Evolutionary conservation across 148 eudicot genomes (phyloP), one percentile per base, ranked within the genome.

Genomic region (Camellia japonica): DNA sequence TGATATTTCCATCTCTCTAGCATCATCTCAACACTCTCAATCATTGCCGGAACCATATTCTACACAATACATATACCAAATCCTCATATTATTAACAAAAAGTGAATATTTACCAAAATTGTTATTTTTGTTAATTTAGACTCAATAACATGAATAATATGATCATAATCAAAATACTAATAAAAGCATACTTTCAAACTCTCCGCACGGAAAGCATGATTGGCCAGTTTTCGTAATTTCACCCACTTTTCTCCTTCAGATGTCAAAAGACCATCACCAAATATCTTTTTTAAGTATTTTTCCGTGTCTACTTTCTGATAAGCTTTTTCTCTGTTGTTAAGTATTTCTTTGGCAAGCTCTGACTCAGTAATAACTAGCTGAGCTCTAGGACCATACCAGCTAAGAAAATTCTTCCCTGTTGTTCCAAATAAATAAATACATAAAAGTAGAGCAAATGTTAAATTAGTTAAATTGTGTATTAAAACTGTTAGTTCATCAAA

Each of bases 31-130:
- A 30, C 68, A 56, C 83, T 80, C 16, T 76, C 19, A 2, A 66
- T 64, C 83, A 80, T 84, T 11, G 71, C 83, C 13, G 81, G 86
- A 61, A 73, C 13, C 83, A 84, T 84, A 20, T 61, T 66, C 84
- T 81, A 14, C 12, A 49, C 19, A 43, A 5, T 7, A 49, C 52
- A 49, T 49, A 30, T 30, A 30, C 38, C 38, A 30, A 30, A 30
- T 30, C 38, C 38, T 30, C 38, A 30, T 30, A 30, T 30, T 30
- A 30, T 30, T 30, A 30, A 49, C 52, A 49, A 49, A 7, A 49
- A 5, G 52, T 49, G 7, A 49, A 49, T 49, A 5, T 49, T 49
- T 7, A 49, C 6, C 52, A 49, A 49, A 5, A 49, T 4, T 49
- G 52, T 4, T 7, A 49, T 4, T 49, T 49, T 49, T 49, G 52